Evolutionary conservation across 495 filamentous ascomycete species (phyloP).

Genomic region (Pseudomonodictys pantanalensis): DNA sequence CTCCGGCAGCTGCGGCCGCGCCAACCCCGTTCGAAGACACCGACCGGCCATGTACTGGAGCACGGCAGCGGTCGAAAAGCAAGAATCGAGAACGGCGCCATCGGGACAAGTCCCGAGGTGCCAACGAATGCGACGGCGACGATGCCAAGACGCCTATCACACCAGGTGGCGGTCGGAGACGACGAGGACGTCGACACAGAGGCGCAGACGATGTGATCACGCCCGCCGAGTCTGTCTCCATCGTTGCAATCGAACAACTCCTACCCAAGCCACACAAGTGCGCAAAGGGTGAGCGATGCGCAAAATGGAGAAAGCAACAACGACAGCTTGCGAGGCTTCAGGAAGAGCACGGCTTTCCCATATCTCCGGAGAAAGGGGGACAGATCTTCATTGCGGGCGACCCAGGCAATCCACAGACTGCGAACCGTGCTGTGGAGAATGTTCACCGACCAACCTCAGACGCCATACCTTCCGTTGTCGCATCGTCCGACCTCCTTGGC

Average conservation of each 20-base stretch:
- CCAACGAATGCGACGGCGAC: constrained; percentile 36
- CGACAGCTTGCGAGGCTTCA: constrained; percentile 63
- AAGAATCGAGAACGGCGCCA: constrained; percentile 30
- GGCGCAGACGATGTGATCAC: constrained; percentile 61
- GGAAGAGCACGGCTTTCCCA: constrained; percentile 61
- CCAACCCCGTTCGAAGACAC: constrained; percentile 44
- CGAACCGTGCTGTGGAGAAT: constrained; percentile 49
- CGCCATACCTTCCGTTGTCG: constrained; percentile 73
- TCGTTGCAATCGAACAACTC: constrained; percentile 86
- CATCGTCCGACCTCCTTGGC: constrained; percentile 86
- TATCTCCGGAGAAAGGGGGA: constrained; percentile 52
- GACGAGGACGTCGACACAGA: constrained; percentile 48
- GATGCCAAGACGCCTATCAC: constrained; percentile 40
- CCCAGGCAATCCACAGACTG: constrained; percentile 66
- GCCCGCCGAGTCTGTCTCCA: constrained; percentile 79
- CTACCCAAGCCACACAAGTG: constrained; percentile 82
- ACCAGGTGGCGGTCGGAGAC: constrained; percentile 44
- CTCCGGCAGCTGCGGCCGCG: constrained; percentile 50
- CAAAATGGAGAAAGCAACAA: constrained; percentile 73
- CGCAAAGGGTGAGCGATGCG: constrained; percentile 85
- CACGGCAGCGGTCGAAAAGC: constrained; percentile 28
- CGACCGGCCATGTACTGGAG: constrained; percentile 39
- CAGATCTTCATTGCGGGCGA: constrained; percentile 66
- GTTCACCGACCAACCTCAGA: constrained; percentile 57
- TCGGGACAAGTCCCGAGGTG: constrained; percentile 25